Conservation (phyloP, 257 asterid genomes). For the Marsdenia floribunda region DNA sequence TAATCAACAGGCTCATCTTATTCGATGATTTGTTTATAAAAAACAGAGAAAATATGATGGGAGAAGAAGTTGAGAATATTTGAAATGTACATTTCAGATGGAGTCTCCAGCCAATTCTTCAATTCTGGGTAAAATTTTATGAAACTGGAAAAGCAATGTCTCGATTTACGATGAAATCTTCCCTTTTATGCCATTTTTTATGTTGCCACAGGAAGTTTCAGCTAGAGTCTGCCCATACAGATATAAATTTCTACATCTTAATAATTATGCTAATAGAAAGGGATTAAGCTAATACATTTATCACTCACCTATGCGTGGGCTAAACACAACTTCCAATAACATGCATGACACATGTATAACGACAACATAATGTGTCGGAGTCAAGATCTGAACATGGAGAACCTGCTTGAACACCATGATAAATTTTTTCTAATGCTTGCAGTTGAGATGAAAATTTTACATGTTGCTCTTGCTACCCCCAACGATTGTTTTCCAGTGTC, state of each 20-base stretch:
- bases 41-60: background rate
- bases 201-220: background rate
- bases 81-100: background rate
- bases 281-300: too few species aligned
- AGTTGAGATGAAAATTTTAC: too few species aligned
- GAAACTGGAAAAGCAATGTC: background rate
- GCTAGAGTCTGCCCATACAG: background rate
- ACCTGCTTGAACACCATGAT: too few species aligned
- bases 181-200: background rate
- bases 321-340: too few species aligned
- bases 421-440: too few species aligned
- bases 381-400: too few species aligned
- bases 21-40: background rate
- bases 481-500: background rate
- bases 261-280: too few species aligned
- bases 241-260: too few species aligned
- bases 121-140: background rate
- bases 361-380: too few species aligned
- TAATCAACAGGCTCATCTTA: background rate
- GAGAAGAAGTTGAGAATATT: background rate
- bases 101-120: background rate
- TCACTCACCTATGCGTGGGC: too few species aligned
- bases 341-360: too few species aligned
- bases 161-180: background rate
- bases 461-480: background rate